A percentile compares a stretch with the other conserved stretches of the same genome.
phyloP scores from a whole-genome alignment of 2,329 filamentous ascomycete genomes.

The Conoideocrella luteorostrata region DNA sequence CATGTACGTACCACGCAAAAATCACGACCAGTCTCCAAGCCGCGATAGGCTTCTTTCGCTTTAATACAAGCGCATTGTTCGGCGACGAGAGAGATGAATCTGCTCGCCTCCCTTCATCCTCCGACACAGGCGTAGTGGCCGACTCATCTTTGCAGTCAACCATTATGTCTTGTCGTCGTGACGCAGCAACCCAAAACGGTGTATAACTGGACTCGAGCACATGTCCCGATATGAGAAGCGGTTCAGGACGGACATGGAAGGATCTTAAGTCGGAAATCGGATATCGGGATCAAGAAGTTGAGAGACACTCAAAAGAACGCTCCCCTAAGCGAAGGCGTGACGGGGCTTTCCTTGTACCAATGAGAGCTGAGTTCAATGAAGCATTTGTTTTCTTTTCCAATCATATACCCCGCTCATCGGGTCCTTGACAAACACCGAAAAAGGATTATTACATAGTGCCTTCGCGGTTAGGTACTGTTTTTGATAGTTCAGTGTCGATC shows the following conservation, averaged over 20 bases:
- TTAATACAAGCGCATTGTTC: slow-evolving; percentile 6
- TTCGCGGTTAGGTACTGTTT: background rate
- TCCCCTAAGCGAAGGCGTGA: background rate
- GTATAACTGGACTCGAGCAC: background rate
- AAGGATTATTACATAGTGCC: background rate
- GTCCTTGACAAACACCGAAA: background rate
- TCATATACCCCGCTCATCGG: background rate
- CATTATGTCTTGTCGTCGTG: background rate
- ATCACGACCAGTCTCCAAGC: slow-evolving; percentile 12
- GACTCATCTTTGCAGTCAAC: background rate
- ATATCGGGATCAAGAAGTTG: too few relatives aligned
- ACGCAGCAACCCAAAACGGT: background rate
- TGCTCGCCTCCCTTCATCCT: background rate
- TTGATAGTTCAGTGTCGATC: slow-evolving; percentile 1
- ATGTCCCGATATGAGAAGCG: background rate
- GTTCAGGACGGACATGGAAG: background rate
- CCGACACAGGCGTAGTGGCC: background rate
- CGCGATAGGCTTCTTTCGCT: slow-evolving; percentile 13
- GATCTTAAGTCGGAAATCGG: too few relatives aligned
- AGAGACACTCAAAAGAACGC: too few relatives aligned
- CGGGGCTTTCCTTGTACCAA: background rate
- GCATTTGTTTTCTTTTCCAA: background rate
- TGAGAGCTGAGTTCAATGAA: background rate
- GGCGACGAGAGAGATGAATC: background rate
- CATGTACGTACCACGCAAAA: slow-evolving; percentile 9